A percentile compares a stretch with the other conserved stretches of the same genome.
phyloP scores from a whole-genome alignment of 805 yeast genomes.

The Candida awuae region DNA sequence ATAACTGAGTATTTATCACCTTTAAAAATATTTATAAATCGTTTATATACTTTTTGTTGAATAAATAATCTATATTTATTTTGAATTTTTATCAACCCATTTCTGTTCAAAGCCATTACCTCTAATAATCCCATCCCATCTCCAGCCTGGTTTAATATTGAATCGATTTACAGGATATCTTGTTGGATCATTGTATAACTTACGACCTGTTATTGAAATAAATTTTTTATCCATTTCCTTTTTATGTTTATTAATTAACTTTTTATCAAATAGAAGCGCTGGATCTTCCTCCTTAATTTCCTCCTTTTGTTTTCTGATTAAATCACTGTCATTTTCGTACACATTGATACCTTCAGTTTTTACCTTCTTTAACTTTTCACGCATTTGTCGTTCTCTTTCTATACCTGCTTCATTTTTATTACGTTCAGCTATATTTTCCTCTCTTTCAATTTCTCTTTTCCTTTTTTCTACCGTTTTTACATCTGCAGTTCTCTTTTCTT shows the following conservation, averaged over 20 bases:
- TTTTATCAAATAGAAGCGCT: constrained; percentile 37
- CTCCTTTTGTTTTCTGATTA: constrained; percentile 28
- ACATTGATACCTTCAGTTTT: constrained; percentile 23
- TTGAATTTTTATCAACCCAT: constrained; percentile 37
- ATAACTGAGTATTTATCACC: no score
- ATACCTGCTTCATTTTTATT: constrained; percentile 36
- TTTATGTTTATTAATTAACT: constrained; percentile 15
- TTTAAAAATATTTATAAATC: background rate
- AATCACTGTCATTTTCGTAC: constrained; percentile 33
- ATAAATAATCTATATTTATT: constrained; percentile 6
- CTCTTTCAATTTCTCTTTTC: constrained; percentile 20
- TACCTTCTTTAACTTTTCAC: constrained; percentile 23
- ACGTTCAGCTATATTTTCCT: constrained; percentile 21
- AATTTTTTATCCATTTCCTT: constrained; percentile 9
- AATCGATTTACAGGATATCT: constrained; percentile 61
- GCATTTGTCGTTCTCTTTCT: constrained; percentile 31
- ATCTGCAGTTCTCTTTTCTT: background rate
- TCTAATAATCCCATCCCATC: constrained; percentile 92
- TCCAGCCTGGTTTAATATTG: constrained; percentile 63
- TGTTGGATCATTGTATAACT: constrained; percentile 41
- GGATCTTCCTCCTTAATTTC: constrained; percentile 56
- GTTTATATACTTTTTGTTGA: background rate
- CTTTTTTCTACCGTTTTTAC: constrained; percentile 4
- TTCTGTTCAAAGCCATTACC: constrained; percentile 77
- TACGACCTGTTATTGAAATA: constrained; percentile 39